Base-by-base conservation (phyloP, 2,329 filamentous ascomycete genomes). In the Ascochyta rabiei region DNA sequence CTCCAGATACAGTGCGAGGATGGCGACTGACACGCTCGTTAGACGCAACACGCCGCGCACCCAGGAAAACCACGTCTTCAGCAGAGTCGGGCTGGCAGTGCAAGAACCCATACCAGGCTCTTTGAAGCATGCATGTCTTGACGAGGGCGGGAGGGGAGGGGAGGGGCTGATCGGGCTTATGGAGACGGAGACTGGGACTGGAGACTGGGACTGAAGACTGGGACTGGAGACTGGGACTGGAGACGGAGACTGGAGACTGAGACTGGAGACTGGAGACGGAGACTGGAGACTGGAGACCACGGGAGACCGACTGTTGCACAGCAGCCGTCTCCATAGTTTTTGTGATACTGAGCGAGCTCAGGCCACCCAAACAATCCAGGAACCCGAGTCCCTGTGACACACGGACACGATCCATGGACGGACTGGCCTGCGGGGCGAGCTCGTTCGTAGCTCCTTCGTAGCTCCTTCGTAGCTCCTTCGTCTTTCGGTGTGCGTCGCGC, bases 41-140 rank as follows among this genome's bases (percentile, higher is more conserved):
- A 73, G 51, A 34, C 68, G 59, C 43, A 70, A 53, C 6, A 66
- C 63, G 28, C 59, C 56, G 44, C 59, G 63, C 45, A 69, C 49
- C 63, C 62, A 71, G 37, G 59, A 64, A 48, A 72, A 52, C 67
- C 66, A 72, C 45, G 61, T 61, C 64, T 64, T 71, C 61, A 72
- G 56, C 46, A 69, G 56, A 46, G 61, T 44, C 44, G 66, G 62
- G 57, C 62, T 56, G 60, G 63, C 62, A 52, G 56, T 51, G 60
- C 67, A 64, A 53, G 65, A 67, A 70, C 59, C 68, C 72, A 75
- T 75, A 30, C 65, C 67, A 69, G 56, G 45, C 50, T 53, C 61
- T 55, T 56, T 52, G 63, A 57, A 53, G 62, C 56, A 51, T 44
- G 68, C 72, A 74, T 75, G 60, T 55, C 66, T 63, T 44, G 61